Conservation (phyloP, 768 basidiomycete species). For the Amanita phalloides region DNA sequence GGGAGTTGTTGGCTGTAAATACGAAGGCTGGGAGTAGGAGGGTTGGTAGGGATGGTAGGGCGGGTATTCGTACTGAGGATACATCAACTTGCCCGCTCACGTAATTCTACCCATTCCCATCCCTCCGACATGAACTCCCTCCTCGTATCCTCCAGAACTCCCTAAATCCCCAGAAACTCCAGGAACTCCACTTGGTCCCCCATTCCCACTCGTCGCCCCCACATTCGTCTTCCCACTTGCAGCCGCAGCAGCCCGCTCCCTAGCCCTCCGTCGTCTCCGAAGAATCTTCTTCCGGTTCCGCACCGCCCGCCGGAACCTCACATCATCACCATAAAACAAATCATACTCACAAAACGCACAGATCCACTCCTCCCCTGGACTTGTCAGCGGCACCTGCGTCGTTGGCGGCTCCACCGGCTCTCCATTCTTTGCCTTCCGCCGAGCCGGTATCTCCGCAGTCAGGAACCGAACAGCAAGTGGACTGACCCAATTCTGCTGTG, state of each 20-base stretch:
- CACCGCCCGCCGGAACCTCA: constrained; percentile 52
- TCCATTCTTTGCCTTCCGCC: constrained; percentile 13
- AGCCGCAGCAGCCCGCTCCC: constrained; percentile 52
- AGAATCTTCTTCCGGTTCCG: constrained; percentile 73
- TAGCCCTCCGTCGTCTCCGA: constrained; percentile 54
- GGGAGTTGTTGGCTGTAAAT: background rate
- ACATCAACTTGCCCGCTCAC: background rate
- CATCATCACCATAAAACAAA: constrained; percentile 81
- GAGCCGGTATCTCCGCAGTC: constrained; percentile 53
- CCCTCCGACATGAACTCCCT: background rate
- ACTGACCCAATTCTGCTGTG: constrained; percentile 37
- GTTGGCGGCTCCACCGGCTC: constrained; percentile 8
- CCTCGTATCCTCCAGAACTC: background rate
- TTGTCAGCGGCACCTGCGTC: constrained; percentile 24
- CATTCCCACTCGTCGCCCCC: background rate
- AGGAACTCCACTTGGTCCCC: too few relatives aligned
- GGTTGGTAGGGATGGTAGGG: background rate
- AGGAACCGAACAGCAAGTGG: constrained; percentile 60
- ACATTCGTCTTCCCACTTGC: constrained; percentile 19
- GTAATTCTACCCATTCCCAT: background rate
- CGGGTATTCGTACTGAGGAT: background rate
- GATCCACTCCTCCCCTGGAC: constrained; percentile 82
- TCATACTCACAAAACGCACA: constrained; percentile 92
- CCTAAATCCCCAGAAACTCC: too few relatives aligned
- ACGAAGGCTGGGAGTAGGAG: background rate